phyloP scores from a whole-genome alignment of 2,329 filamentous ascomycete species.

The Knoxdaviesia proteae region DNA sequence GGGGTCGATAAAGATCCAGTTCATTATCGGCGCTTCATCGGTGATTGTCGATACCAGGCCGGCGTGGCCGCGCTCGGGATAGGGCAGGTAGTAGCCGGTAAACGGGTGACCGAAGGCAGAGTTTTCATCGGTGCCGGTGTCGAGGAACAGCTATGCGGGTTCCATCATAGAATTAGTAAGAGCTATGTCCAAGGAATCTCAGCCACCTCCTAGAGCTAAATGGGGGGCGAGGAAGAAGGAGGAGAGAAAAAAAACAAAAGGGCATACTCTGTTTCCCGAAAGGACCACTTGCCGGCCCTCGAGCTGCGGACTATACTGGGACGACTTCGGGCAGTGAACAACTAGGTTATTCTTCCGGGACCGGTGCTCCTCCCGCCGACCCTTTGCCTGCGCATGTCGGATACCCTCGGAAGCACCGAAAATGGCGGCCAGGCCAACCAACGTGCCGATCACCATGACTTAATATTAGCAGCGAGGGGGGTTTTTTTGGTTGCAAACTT shows the following conservation, averaged over 20 bases:
- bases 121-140: slow-evolving; percentile 14
- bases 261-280: slow-evolving; percentile 18
- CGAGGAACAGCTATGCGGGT: slow-evolving; percentile 20
- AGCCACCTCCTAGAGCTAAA: slow-evolving; percentile 8
- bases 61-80: slow-evolving; percentile 26
- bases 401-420: slow-evolving; percentile 25
- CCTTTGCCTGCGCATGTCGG: slow-evolving; percentile 22
- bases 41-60: slow-evolving; percentile 27
- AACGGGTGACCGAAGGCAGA: slow-evolving; percentile 25
- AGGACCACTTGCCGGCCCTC: slow-evolving; percentile 23
- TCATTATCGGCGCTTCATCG: slow-evolving; percentile 25
- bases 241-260: background rate
- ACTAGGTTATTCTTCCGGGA: slow-evolving; percentile 25
- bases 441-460: slow-evolving; percentile 12
- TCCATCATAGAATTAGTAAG: too few species aligned
- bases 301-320: slow-evolving; percentile 19
- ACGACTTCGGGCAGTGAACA: slow-evolving; percentile 24
- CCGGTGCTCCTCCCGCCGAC: slow-evolving; percentile 23
- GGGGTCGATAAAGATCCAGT: slow-evolving; percentile 27
- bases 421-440: slow-evolving; percentile 20
- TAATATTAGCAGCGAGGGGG: too few species aligned
- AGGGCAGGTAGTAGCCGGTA: slow-evolving; percentile 34
- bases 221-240: background rate
- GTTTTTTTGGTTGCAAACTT: too few species aligned
- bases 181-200: too few species aligned